These are phyloP conservation scores for Epichloe sp. DNA, from an alignment of 2,329 filamentous ascomycete genomes.

Conservation along the genomic window DNA sequence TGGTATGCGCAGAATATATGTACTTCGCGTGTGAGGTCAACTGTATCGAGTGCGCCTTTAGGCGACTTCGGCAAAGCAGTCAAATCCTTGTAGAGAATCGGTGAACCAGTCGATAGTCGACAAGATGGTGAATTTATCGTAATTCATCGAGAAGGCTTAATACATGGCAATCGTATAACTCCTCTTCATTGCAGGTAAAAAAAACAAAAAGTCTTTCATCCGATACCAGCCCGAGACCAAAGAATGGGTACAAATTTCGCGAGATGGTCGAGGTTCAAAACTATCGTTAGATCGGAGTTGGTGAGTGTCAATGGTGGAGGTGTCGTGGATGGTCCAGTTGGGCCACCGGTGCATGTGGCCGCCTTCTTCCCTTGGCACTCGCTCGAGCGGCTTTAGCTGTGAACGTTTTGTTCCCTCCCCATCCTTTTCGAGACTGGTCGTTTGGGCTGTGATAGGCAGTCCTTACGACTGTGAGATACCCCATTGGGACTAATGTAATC, in stretches of 20 bases:
- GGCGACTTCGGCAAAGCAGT: not conserved
- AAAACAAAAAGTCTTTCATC: not conserved
- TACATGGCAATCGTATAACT: conserved; percentile 1
- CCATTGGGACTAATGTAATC: too few species aligned
- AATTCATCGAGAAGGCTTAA: conserved; percentile 1
- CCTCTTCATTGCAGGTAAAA: not conserved
- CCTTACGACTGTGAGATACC: too few species aligned
- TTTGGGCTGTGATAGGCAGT: too few species aligned
- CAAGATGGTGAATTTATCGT: not conserved
- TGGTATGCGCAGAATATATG: not conserved
- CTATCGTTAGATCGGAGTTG: conserved; percentile 1
- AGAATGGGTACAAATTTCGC: not conserved
- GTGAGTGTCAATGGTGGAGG: not conserved
- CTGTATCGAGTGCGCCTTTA: not conserved
- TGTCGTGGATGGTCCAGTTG: not conserved
- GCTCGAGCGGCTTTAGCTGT: not conserved
- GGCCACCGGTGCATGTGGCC: not conserved
- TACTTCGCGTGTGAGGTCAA: not conserved
- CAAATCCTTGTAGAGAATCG: not conserved
- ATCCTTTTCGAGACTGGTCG: too few species aligned
- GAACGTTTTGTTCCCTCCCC: not conserved
- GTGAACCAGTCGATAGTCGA: conserved; percentile 1
- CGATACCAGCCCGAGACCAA: not conserved
- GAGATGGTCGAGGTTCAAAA: not conserved
- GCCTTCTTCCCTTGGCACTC: not conserved